Conservation (phyloP, 129 eudicot species). For the Centaurea solstitialis region DNA sequence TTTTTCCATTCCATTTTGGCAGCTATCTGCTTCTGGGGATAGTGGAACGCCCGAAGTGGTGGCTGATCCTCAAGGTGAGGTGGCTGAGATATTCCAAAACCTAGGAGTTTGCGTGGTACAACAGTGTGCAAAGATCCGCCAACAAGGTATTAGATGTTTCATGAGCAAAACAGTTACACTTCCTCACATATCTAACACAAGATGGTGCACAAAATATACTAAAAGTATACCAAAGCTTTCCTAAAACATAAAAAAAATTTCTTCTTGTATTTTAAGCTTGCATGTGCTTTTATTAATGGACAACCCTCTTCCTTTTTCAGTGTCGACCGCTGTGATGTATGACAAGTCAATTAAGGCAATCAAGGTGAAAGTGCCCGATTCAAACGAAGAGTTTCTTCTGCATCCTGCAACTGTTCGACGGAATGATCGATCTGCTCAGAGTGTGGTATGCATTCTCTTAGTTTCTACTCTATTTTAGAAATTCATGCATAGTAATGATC, state of each 20-base stretch:
- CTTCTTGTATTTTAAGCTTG: neutral
- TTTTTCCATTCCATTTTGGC: conserved; percentile 12
- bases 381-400: conserved; percentile 86
- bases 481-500: neutral
- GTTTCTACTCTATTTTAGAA: neutral
- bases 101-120: conserved; percentile 98
- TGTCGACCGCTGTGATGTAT: conserved; percentile 92
- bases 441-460: conserved; percentile 74
- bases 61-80: conserved; percentile 93
- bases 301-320: conserved; percentile 43
- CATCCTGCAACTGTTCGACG: conserved; percentile 98
- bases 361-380: conserved; percentile 93
- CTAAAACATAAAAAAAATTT: neutral
- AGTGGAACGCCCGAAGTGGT: conserved; percentile 97
- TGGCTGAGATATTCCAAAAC: conserved; percentile 81
- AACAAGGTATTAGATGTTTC: conserved; percentile 71
- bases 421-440: conserved; percentile 96
- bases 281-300: neutral
- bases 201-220: neutral
- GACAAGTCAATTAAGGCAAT: conserved; percentile 87
- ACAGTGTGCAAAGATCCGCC: conserved; percentile 98
- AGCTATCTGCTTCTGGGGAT: conserved; percentile 99
- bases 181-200: neutral
- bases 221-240: neutral
- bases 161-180: neutral